These are phyloP conservation scores for Pseudozyma flocculosa DNA, from an alignment of 1,284 basidiomycete species.

Conservation along the genomic window DNA sequence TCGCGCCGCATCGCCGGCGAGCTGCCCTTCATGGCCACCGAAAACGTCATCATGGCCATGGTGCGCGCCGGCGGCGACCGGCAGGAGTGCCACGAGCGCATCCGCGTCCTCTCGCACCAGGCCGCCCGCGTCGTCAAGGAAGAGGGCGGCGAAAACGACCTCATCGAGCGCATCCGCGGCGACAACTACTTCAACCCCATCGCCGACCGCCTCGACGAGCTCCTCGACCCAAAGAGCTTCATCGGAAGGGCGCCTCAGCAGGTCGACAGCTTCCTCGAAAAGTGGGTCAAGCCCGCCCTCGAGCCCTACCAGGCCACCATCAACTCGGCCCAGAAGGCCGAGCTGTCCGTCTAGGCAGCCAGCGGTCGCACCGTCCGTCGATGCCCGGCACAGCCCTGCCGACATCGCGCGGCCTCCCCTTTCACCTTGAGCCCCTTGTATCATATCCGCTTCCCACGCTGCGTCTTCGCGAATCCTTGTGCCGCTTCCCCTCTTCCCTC, in stretches of 20 bases:
- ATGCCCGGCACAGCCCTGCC: too few species aligned
- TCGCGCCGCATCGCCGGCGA: slow-evolving; percentile 87
- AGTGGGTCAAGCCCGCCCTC: slow-evolving; percentile 88
- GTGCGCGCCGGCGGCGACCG: slow-evolving; percentile 92
- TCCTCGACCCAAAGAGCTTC: slow-evolving; percentile 48
- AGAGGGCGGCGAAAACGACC: slow-evolving; percentile 90
- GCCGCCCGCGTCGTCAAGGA: slow-evolving; percentile 93
- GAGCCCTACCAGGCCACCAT: slow-evolving; percentile 67
- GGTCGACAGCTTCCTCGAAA: slow-evolving; percentile 68
- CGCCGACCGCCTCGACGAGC: slow-evolving; percentile 60
- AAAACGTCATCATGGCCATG: slow-evolving; percentile 99
- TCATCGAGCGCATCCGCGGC: slow-evolving; percentile 79
- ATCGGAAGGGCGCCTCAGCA: slow-evolving; percentile 51
- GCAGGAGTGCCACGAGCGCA: slow-evolving; percentile 95
- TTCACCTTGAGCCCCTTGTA: too few species aligned
- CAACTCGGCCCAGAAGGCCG: slow-evolving; percentile 65
- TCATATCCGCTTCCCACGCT: too few species aligned
- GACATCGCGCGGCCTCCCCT: too few species aligned
- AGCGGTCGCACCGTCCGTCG: too few species aligned
- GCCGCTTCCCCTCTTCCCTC: too few species aligned
- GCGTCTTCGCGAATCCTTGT: too few species aligned
- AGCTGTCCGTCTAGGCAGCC: slow-evolving; percentile 57
- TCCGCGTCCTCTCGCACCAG: slow-evolving; percentile 92
- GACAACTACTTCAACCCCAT: slow-evolving; percentile 69
- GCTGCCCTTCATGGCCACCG: slow-evolving; percentile 92